phyloP scores from a whole-genome alignment of 1,284 basidiomycete species.

The Cystobasidium pallidum region DNA sequence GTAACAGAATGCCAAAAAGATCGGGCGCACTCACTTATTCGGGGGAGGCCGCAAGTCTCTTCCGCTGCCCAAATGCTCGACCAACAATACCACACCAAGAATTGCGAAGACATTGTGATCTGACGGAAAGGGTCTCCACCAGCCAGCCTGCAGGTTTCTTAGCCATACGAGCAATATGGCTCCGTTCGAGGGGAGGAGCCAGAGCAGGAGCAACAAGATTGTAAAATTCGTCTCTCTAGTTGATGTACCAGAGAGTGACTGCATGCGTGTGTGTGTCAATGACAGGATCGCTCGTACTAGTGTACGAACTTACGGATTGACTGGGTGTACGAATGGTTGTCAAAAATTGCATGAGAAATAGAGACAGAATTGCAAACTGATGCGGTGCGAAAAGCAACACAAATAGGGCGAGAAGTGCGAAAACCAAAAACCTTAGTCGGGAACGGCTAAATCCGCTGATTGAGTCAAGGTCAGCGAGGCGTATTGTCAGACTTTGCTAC shows the following conservation, averaged over 20 bases:
- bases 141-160: slow-evolving; percentile 64
- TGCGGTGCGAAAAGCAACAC: slow-evolving; percentile 79
- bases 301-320: slow-evolving; percentile 19
- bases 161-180: slow-evolving; percentile 88
- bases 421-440: slow-evolving; percentile 61
- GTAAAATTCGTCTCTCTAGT: slow-evolving; percentile 52
- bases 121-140: slow-evolving; percentile 55
- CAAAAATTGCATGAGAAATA: slow-evolving; percentile 72
- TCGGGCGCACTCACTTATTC: neutral
- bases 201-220: slow-evolving; percentile 76
- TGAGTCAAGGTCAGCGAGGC: too few species aligned
- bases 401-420: slow-evolving; percentile 66
- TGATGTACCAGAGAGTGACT: slow-evolving; percentile 26
- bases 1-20: neutral
- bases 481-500: too few species aligned
- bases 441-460: neutral
- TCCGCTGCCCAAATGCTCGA: slow-evolving; percentile 48
- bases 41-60: neutral
- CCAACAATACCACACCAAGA: slow-evolving; percentile 53
- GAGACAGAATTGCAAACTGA: slow-evolving; percentile 84
- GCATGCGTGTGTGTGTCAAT: neutral
- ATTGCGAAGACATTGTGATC: slow-evolving; percentile 57
- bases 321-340: slow-evolving; percentile 53
- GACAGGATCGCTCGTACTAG: neutral
- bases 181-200: slow-evolving; percentile 76